These are phyloP conservation scores for Colletotrichum simmondsii DNA, from an alignment of 2,329 filamentous ascomycete genomes.

Conservation along the genomic window DNA sequence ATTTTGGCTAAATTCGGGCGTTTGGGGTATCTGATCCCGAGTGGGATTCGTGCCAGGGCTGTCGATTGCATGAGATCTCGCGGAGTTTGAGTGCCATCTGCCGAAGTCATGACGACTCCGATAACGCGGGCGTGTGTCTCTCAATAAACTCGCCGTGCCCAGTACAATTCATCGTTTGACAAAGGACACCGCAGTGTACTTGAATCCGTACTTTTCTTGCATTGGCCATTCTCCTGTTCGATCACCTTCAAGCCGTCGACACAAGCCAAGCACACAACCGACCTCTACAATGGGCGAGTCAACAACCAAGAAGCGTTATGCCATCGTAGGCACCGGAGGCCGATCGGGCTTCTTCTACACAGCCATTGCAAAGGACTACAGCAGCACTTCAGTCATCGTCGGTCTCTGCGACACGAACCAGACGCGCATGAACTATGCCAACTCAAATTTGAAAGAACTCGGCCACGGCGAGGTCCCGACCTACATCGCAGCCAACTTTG, in stretches of 20 bases:
- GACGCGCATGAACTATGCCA: constrained; percentile 68
- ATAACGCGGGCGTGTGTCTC: not conserved
- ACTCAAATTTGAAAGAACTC: constrained; percentile 56
- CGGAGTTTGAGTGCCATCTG: not conserved
- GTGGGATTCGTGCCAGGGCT: not conserved
- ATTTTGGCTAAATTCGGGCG: constrained; percentile 14
- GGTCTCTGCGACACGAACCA: constrained; percentile 70
- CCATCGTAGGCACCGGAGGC: constrained; percentile 68
- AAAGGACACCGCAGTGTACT: too few species aligned
- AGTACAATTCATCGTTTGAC: too few species aligned
- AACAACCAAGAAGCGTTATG: constrained; percentile 57
- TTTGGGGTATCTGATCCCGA: constrained; percentile 22
- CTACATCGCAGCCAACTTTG: constrained; percentile 65
- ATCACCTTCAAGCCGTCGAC: not conserved
- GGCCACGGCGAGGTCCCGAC: constrained; percentile 62
- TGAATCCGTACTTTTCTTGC: too few species aligned
- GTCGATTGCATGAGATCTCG: not conserved
- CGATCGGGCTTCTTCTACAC: constrained; percentile 71
- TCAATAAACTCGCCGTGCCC: not conserved
- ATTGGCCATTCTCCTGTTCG: not conserved
- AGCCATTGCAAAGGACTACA: constrained; percentile 65
- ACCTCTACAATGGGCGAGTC: constrained; percentile 8
- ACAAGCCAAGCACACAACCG: not conserved
- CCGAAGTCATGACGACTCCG: constrained; percentile 6
- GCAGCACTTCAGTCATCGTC: constrained; percentile 60